Evolutionary conservation across 345 rosid species (phyloP).

Genomic region (Eucalyptus fibrosa): DNA sequence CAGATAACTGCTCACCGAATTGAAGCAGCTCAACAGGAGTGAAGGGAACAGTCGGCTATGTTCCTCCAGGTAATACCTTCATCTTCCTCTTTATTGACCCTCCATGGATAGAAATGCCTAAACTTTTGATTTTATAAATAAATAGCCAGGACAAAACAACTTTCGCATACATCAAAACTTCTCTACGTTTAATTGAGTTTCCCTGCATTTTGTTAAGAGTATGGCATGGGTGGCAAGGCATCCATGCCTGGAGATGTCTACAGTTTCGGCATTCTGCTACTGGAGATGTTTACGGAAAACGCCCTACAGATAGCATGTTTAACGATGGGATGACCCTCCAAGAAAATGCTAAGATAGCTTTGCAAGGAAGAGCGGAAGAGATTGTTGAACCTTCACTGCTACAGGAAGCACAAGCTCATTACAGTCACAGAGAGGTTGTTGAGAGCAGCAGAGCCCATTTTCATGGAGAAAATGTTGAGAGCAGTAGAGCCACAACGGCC

Average conservation of each 20-base stretch:
- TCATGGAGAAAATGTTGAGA: neutral
- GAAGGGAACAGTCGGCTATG: conserved; percentile 31
- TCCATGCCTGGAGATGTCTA: conserved; percentile 24
- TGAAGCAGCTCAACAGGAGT: conserved; percentile 15
- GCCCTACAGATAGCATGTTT: conserved; percentile 14
- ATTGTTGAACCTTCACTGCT: neutral
- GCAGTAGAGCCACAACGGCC: neutral
- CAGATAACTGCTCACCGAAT: neutral
- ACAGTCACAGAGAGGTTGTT: neutral
- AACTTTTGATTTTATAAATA: neutral
- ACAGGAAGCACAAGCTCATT: neutral
- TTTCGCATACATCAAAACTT: neutral
- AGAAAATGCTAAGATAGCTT: neutral
- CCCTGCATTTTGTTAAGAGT: neutral
- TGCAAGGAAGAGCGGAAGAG: neutral
- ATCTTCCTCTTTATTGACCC: neutral
- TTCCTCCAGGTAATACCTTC: conserved; percentile 17
- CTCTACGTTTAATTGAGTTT: neutral
- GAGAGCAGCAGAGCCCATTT: neutral
- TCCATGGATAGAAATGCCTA: neutral
- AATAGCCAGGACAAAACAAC: neutral
- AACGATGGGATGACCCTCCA: conserved; percentile 8
- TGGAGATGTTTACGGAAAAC: conserved; percentile 29
- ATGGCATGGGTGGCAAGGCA: conserved; percentile 22
- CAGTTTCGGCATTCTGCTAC: conserved; percentile 1